Evolutionary conservation across 768 basidiomycete genomes (phyloP), one percentile per base, ranked within the genome.

Genomic region (Termitomyces sp.): DNA sequence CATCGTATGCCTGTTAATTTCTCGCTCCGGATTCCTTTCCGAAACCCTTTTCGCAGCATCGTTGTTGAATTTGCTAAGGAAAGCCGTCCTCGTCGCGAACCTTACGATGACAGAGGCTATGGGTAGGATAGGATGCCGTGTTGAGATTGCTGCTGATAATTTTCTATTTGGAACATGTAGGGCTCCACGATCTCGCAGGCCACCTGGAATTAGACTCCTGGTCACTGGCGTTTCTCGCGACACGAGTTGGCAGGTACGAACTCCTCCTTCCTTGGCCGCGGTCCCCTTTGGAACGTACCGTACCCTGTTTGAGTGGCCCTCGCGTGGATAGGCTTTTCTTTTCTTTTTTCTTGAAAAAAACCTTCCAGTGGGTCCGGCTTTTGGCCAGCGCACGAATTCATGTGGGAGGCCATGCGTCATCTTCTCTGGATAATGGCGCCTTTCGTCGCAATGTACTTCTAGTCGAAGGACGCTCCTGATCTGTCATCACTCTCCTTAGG

Each of bases 171-270:
- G 61, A 41, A 59, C 53, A 13, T 62, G 49, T 68, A 77, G 77
- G 61, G 82, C 82, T 47, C 77, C 85, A 43, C 86, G 91, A 46
- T 77, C 88, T 41, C 85, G 89, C 49, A 79, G 91, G 58, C 91
- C 91, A 58, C 86, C 88, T 59, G 92, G 92, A 9, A 83, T 89
- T 60, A 88, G 94, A 65, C 79, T 98, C 58, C 80, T 89, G 61
- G 93, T 99, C 60, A 84, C 89, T 41, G 93, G 93, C 57, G 84
- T 98, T 64, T 92, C 94, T 65, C 87, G 90, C 70, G 92, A 95
- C 71, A 96, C 94, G 49, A 97, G 95, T 74, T 98, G 95, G 95
- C 95, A 98, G 94, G 95, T 98, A 86, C 77, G 90, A 70, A 64
- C 61, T 72, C 68, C 71, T 70, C 70, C 66, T 60, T 62, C 66